Percentiles rank a stretch among this genome's conserved stretches.
Evolutionary conservation across 1,284 basidiomycete genomes (phyloP).

Genomic region (Ustilago vetiveriae): DNA sequence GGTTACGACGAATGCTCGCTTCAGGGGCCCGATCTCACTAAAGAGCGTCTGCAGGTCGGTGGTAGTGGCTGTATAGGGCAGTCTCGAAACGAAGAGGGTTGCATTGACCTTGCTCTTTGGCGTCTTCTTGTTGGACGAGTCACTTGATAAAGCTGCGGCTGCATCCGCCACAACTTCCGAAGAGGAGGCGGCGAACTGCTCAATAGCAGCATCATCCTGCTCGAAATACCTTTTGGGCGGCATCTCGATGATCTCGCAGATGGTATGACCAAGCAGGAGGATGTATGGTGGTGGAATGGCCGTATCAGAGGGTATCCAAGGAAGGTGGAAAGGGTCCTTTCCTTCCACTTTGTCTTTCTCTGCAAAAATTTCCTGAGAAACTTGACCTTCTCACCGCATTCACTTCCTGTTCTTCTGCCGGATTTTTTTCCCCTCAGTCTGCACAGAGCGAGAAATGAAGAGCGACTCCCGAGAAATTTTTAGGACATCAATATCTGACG

Average conservation of each 20-base stretch:
- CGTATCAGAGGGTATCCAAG: not conserved
- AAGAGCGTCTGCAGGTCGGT: slow-evolving; percentile 90
- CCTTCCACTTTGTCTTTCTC: not conserved
- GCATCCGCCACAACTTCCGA: not conserved
- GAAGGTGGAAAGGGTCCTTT: not conserved
- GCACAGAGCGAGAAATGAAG: slow-evolving; percentile 11
- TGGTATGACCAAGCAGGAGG: too few species aligned
- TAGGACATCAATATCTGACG: not conserved
- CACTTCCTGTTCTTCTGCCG: not conserved
- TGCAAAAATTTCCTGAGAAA: not conserved
- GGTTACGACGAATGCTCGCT: slow-evolving; percentile 91
- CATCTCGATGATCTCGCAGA: slow-evolving; percentile 24
- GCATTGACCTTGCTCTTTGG: slow-evolving; percentile 33
- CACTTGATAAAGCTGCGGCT: slow-evolving; percentile 1
- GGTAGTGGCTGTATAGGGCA: slow-evolving; percentile 88
- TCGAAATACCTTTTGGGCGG: slow-evolving; percentile 55
- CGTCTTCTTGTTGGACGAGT: slow-evolving; percentile 7
- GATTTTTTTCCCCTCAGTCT: not conserved
- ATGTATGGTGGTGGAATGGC: not conserved
- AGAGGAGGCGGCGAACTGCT: slow-evolving; percentile 10
- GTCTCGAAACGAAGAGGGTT: slow-evolving; percentile 69
- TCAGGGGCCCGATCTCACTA: slow-evolving; percentile 92
- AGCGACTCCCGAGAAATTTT: slow-evolving; percentile 8
- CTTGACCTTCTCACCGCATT: not conserved
- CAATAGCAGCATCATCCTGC: slow-evolving; percentile 31